Percentiles rank a stretch among this genome's conserved stretches.
Evolutionary conservation across 2,329 filamentous ascomycete species (phyloP).

Genomic region (Iodosphaeria phyllophila): DNA sequence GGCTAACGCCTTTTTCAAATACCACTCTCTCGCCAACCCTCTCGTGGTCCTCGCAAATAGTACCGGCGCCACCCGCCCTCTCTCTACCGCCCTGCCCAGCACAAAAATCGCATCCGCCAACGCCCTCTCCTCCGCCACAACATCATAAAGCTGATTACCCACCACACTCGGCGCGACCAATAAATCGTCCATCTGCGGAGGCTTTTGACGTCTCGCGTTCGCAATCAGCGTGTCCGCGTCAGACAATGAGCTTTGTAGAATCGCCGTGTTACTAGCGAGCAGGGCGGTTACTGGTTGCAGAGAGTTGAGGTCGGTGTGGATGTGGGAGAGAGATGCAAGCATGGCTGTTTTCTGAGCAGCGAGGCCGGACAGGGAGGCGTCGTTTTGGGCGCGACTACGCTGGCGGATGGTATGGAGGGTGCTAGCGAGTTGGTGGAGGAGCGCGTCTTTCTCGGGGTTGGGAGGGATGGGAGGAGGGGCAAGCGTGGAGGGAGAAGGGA

Average conservation of each 20-base stretch:
- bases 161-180: constrained; percentile 89
- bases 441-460: constrained; percentile 85
- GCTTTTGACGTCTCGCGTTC: constrained; percentile 46
- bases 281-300: constrained; percentile 53
- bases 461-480: constrained; percentile 76
- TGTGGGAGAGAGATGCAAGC: constrained; percentile 42
- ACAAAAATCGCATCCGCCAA: constrained; percentile 77
- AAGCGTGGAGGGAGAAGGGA: constrained; percentile 28
- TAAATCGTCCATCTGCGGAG: constrained; percentile 73
- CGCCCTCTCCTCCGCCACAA: constrained; percentile 76
- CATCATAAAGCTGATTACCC: constrained; percentile 75
- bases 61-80: constrained; percentile 49
- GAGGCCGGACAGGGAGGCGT: constrained; percentile 55
- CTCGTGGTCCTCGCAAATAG: constrained; percentile 66
- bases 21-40: constrained; percentile 60
- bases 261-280: constrained; percentile 57
- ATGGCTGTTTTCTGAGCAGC: constrained; percentile 66
- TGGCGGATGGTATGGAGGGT: constrained; percentile 52
- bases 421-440: constrained; percentile 58
- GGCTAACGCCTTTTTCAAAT: constrained; percentile 63
- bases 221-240: constrained; percentile 65
- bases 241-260: constrained; percentile 58
- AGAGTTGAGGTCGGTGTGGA: constrained; percentile 57
- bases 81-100: constrained; percentile 55
- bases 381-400: constrained; percentile 51